Base-by-base conservation (phyloP, 306 rosid species). In the Cyclanthera cordifolia region DNA sequence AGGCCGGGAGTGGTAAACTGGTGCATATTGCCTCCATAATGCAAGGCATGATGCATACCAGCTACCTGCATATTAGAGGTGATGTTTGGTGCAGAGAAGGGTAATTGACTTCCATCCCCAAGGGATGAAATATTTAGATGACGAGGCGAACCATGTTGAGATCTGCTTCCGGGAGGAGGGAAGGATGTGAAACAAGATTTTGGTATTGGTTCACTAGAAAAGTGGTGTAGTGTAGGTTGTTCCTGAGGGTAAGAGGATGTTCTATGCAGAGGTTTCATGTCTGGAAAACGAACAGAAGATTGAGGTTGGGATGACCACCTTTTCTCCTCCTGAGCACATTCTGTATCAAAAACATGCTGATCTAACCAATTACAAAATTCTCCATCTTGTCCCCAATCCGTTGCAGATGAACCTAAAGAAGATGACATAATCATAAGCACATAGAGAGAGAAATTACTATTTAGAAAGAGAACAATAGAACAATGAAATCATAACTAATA, bases 201-300 rank as follows among this genome's bases (percentile, higher is more conserved):
- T 5, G 90, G 95, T 58, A 83, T 86, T 12, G 90, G 83, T 79
- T 90, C 96, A 72, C 87, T 82, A 41, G 91, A 75, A 73, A 74
- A 80, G 46, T 73, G 84, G 27, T 83, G 95, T 52, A 69, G 91
- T 65, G 80, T 90, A 72, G 86, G 85, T 75, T 78, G 92, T 77
- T 83, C 96, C 58, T 90, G 97, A 69, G 99, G 96, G 80, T 90
- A 90, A 49, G 99, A 88, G 74, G 91, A 86, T 17, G 96, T 83
- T 85, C 97, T 88, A 76, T 84, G 82, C 87, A 93, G 69, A 66
- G 86, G 71, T 67, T 81, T 83, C 2, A 87, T 70, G 47, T 89
- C 95, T 20, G 77, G 19, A 4, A 80, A 73, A 76, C 72, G 74
- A 68, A 83, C 82, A 73, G 85, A 82, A 67, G 79, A 73, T 76